phyloP scores from a whole-genome alignment of 2,329 filamentous ascomycete genomes.

The Dryadomyces quercivorus region DNA sequence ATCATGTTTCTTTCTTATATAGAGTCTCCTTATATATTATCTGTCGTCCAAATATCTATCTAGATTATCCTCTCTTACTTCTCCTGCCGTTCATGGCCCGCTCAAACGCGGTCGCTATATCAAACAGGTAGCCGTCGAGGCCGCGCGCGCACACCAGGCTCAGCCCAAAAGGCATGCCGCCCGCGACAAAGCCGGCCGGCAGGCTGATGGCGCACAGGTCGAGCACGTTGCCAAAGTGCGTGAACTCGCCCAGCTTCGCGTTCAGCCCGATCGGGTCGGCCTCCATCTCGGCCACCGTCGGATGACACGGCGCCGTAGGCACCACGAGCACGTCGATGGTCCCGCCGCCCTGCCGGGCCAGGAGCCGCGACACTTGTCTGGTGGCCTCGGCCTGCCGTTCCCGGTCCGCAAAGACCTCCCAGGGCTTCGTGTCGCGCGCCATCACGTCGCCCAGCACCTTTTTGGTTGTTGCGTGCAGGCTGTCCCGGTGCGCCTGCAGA shows the following conservation, averaged over 20 bases:
- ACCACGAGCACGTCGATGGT: constrained; percentile 32
- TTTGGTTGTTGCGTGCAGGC: constrained; percentile 35
- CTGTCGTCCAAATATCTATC: no score
- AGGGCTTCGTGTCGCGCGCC: constrained; percentile 24
- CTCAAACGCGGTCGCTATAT: constrained; percentile 17
- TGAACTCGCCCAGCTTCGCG: constrained; percentile 36
- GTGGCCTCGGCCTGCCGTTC: constrained; percentile 30
- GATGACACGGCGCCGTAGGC: constrained; percentile 26
- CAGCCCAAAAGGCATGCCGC: constrained; percentile 29
- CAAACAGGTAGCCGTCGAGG: constrained; percentile 26
- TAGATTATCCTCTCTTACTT: neutral
- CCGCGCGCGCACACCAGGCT: constrained; percentile 28
- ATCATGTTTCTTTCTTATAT: no score
- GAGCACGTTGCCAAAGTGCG: constrained; percentile 43
- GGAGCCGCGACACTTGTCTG: constrained; percentile 14
- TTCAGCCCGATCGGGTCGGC: constrained; percentile 36
- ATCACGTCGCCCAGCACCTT: constrained; percentile 29
- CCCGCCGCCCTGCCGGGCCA: constrained; percentile 8
- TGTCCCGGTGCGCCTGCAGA: constrained; percentile 21
- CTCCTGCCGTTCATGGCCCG: neutral
- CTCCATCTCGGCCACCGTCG: constrained; percentile 33
- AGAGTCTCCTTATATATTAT: no score
- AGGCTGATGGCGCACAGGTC: constrained; percentile 39
- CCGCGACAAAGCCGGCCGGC: constrained; percentile 25
- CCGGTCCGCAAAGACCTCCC: constrained; percentile 35